Evolutionary conservation across 805 yeast species (phyloP).

Genomic region (Kregervanrija pseudodelftensis): DNA sequence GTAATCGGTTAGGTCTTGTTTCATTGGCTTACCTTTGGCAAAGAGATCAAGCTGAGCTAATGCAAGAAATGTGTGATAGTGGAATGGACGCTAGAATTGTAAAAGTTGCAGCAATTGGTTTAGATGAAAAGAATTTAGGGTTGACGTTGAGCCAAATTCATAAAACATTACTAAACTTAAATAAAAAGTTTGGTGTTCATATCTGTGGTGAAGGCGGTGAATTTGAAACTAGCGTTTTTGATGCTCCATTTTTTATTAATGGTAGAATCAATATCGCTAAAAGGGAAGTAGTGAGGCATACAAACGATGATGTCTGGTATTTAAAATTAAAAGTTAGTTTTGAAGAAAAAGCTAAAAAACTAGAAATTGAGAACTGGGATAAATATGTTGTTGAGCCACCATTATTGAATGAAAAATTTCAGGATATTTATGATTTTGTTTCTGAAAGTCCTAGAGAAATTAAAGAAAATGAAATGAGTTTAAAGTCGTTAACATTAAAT

Average conservation of each 20-base stretch:
- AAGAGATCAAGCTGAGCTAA: slow-evolving; percentile 67
- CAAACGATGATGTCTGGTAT: slow-evolving; percentile 67
- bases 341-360: slow-evolving; percentile 21
- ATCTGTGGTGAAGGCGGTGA: slow-evolving; percentile 99
- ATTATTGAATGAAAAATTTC: slow-evolving; percentile 36
- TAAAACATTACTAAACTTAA: slow-evolving; percentile 50
- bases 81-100: slow-evolving; percentile 73
- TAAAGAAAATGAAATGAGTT: too few relatives aligned
- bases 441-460: neutral
- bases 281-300: slow-evolving; percentile 35
- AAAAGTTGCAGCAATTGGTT: slow-evolving; percentile 91
- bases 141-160: slow-evolving; percentile 53
- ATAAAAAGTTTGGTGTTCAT: slow-evolving; percentile 70
- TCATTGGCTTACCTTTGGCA: slow-evolving; percentile 86
- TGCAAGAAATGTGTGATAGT: slow-evolving; percentile 73
- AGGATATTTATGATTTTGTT: slow-evolving; percentile 12
- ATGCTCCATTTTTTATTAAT: slow-evolving; percentile 73
- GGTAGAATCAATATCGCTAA: slow-evolving; percentile 39
- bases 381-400: slow-evolving; percentile 26
- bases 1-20: slow-evolving; percentile 61
- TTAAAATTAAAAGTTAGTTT: slow-evolving; percentile 48
- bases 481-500: neutral
- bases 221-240: slow-evolving; percentile 87
- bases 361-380: slow-evolving; percentile 13
- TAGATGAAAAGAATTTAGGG: slow-evolving; percentile 61